Percentiles rank a stretch among this genome's conserved stretches.
These are phyloP conservation scores for Cicer arietinum DNA, from an alignment of 306 rosid species.

Conservation along the genomic window DNA sequence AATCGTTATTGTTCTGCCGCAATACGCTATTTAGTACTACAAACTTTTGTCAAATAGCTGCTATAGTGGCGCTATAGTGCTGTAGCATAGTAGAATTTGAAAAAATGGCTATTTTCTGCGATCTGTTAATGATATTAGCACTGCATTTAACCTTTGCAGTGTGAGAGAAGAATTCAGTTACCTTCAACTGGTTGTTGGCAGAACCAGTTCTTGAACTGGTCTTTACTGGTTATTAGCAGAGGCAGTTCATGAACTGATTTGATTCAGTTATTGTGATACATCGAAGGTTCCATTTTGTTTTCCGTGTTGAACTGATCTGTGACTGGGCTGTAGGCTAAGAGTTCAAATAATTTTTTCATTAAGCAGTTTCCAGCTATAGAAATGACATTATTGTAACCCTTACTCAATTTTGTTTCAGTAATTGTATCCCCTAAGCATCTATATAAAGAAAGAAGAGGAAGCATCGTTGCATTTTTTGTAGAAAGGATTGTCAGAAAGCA, in stretches of 20 bases:
- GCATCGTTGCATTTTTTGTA: constrained; percentile 18
- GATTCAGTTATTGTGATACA: not conserved
- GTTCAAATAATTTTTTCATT: not conserved
- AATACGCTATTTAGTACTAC: too few relatives aligned
- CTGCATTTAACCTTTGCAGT: not conserved
- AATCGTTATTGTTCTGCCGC: too few relatives aligned
- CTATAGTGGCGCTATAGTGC: too few relatives aligned
- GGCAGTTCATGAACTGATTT: not conserved
- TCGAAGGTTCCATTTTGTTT: not conserved
- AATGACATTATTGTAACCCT: constrained; percentile 1
- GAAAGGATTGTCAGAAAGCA: constrained; percentile 47
- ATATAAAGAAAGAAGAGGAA: not conserved
- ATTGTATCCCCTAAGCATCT: constrained; percentile 13
- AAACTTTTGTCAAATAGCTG: too few relatives aligned
- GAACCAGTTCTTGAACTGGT: not conserved
- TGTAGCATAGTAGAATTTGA: too few relatives aligned
- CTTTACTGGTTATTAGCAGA: not conserved
- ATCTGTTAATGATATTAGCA: not conserved
- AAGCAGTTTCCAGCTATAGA: not conserved
- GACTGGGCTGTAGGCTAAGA: not conserved
- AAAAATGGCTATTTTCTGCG: not conserved
- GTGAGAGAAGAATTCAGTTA: not conserved
- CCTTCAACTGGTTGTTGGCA: not conserved
- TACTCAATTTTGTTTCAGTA: constrained; percentile 27
- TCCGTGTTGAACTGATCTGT: not conserved